A percentile compares a stretch with the other conserved stretches of the same genome.
Evolutionary conservation across 495 filamentous ascomycete genomes (phyloP).

Genomic region (Terfezia boudieri): DNA sequence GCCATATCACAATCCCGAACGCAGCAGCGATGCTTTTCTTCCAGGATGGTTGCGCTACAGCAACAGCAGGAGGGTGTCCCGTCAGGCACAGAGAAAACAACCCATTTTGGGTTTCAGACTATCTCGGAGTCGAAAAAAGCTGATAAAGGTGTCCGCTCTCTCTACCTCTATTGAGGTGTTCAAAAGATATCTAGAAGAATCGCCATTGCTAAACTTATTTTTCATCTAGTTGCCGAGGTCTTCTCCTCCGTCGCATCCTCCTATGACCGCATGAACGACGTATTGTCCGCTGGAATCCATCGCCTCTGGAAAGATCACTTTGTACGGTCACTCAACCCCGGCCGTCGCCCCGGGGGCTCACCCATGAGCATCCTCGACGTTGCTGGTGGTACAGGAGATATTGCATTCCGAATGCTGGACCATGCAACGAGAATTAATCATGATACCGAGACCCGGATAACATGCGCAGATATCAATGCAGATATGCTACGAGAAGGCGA

Average conservation of each 20-base stretch:
- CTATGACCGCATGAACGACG: conserved; percentile 87
- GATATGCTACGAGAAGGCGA: conserved; percentile 78
- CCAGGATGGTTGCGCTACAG: too few species aligned
- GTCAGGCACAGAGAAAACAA: conserved; percentile 32
- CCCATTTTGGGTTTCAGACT: conserved; percentile 86
- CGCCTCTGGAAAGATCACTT: conserved; percentile 98
- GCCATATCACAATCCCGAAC: too few species aligned
- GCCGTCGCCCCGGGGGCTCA: conserved; percentile 34
- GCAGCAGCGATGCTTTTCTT: too few species aligned
- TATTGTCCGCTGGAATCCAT: conserved; percentile 95
- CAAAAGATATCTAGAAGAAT: background rate
- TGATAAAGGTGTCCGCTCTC: conserved; percentile 33
- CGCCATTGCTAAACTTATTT: background rate
- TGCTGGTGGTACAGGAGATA: conserved; percentile 91
- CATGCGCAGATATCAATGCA: conserved; percentile 84
- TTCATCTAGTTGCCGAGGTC: conserved; percentile 47
- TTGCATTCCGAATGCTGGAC: conserved; percentile 90
- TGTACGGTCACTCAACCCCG: conserved; percentile 76
- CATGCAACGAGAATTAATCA: conserved; percentile 62
- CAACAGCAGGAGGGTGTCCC: too few species aligned
- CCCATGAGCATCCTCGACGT: conserved; percentile 78
- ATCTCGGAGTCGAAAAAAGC: conserved; percentile 68
- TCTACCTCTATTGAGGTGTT: background rate
- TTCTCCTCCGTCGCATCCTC: conserved; percentile 89
- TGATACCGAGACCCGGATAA: conserved; percentile 58